These are phyloP conservation scores for Aulographum hederae DNA, from an alignment of 2,329 filamentous ascomycete species.

Conservation along the genomic window DNA sequence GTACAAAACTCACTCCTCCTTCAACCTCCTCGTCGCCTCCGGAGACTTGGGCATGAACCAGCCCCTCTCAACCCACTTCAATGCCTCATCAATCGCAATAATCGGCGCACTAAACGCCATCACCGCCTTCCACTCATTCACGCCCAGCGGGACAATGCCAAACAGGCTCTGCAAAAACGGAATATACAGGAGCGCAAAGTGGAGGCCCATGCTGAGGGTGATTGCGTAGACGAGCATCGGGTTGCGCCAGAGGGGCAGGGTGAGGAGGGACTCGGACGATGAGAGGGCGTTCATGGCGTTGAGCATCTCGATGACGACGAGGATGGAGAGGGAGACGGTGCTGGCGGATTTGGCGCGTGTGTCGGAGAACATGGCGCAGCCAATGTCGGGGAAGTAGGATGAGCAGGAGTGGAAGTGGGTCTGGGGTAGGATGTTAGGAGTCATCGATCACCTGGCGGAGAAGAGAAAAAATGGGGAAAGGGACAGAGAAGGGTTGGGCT, in stretches of 20 bases:
- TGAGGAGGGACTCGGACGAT: slow-evolving; percentile 83
- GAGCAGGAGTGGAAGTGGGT: slow-evolving; percentile 89
- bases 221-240: slow-evolving; percentile 98
- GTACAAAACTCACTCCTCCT: background rate
- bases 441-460: background rate
- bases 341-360: slow-evolving; percentile 76
- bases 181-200: slow-evolving; percentile 85
- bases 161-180: slow-evolving; percentile 80
- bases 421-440: too few relatives aligned
- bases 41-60: background rate
- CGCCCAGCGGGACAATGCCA: slow-evolving; percentile 73
- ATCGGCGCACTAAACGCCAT: slow-evolving; percentile 77
- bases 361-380: slow-evolving; percentile 80
- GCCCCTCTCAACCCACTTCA: slow-evolving; percentile 52
- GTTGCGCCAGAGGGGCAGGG: slow-evolving; percentile 92
- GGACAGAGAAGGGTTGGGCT: too few relatives aligned
- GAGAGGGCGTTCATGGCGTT: slow-evolving; percentile 98
- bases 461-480: slow-evolving; percentile 6
- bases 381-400: slow-evolving; percentile 68
- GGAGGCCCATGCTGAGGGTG: slow-evolving; percentile 75
- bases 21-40: background rate
- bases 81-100: slow-evolving; percentile 53
- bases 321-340: slow-evolving; percentile 74
- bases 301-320: slow-evolving; percentile 98
- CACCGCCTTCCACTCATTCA: slow-evolving; percentile 84